A percentile compares a stretch with the other conserved stretches of the same genome.
phyloP scores from a whole-genome alignment of 2,329 filamentous ascomycete species.

The Cordyceps fumosorosea region DNA sequence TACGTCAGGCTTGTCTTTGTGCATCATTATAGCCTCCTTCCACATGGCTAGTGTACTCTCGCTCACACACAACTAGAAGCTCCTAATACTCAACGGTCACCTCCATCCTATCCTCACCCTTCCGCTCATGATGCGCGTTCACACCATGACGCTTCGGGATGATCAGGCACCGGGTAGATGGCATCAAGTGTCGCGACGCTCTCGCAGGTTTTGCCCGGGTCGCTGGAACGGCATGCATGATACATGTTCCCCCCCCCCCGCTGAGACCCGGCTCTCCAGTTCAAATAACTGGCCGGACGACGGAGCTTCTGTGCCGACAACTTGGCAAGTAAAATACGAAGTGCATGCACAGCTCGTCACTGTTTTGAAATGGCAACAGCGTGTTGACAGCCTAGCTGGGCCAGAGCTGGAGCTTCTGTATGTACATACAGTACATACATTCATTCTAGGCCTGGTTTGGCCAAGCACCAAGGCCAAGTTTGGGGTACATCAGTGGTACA shows the following conservation, averaged over 20 bases:
- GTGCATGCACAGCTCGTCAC: neutral
- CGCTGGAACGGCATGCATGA: neutral
- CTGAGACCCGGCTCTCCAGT: neutral
- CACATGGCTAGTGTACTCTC: neutral
- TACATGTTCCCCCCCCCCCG: neutral
- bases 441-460: neutral
- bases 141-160: neutral
- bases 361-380: neutral
- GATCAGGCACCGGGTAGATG: neutral
- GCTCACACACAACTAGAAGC: neutral
- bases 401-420: too few species aligned
- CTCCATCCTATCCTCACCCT: neutral
- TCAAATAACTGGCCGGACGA: neutral
- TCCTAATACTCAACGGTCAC: neutral
- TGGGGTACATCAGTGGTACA: neutral
- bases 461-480: neutral
- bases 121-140: neutral
- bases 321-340: neutral
- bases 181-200: constrained; percentile 6
- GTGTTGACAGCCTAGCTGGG: neutral
- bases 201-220: neutral
- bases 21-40: neutral
- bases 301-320: neutral
- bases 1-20: neutral
- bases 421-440: neutral